Base-by-base conservation (phyloP, 2,329 filamentous ascomycete species). In the Capronia coronata region DNA sequence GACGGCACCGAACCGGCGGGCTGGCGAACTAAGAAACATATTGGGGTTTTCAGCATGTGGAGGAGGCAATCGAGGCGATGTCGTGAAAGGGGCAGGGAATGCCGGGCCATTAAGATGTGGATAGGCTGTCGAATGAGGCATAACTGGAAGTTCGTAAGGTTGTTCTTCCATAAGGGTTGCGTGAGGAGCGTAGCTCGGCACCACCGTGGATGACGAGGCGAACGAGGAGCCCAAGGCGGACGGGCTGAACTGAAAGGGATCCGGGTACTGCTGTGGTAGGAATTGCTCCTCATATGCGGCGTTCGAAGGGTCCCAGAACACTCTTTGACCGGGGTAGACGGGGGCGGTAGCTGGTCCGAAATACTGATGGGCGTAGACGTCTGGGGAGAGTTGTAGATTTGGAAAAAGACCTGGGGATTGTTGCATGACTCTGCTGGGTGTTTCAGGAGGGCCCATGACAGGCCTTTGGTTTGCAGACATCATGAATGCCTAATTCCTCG, bases 321-420 rank as follows among this genome's bases (percentile, higher is more conserved):
- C 62, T 44, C 71, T 69, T 32, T 75, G 68, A 45, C 80, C 77
- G 25, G 78, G 74, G 54, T 77, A 74, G 42, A 75, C 71, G 21
- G 78, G 77, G n/a, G 77, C 78, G 8, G 76, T 74, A 43, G 74
- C 71, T 8, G 76, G 72, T 19, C 74, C 76, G n/a, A 49, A 43
- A 43, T 32, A 73, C 70, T 19, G 68, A 67, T 53, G 77, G 71
- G 35, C 74, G 55, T 79, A 76, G 51, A 79, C 67, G 51, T 79
- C 76, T 4, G 77, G 77, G 2, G 78, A 79, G 54, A 78, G 77
- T 46, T 78, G 77, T 22, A 80, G 63, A 49, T 71, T 73, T 3
- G 71, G 68, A 59, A 76, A 78, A 19, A 78, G 69, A 55, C 67
- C 63, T 9, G 72, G 71, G 2, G 72, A 74, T 7, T 65, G 63